These are phyloP conservation scores for Aspergillus fumigatus DNA, from an alignment of 2,329 filamentous ascomycete genomes.

Conservation along the genomic window DNA sequence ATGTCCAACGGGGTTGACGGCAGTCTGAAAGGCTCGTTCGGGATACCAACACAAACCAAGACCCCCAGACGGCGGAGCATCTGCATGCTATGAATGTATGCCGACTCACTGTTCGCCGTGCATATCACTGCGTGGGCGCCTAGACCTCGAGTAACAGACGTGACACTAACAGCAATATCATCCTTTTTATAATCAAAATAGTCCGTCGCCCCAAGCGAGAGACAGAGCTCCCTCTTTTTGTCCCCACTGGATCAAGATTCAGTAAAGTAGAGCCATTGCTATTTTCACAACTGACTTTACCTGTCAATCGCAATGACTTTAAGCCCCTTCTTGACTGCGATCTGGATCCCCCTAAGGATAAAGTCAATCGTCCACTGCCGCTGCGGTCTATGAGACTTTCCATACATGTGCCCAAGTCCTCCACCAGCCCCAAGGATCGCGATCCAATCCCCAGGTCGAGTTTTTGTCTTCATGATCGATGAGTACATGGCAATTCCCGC, in stretches of 20 bases:
- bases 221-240: constrained; percentile 31
- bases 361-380: neutral
- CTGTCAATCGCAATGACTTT: constrained; percentile 37
- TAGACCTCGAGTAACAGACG: constrained; percentile 36
- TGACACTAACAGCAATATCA: constrained; percentile 38
- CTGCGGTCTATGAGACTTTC: neutral
- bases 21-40: constrained; percentile 40
- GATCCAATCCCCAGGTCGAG: constrained; percentile 32
- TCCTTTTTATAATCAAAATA: constrained; percentile 35
- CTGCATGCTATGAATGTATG: constrained; percentile 42
- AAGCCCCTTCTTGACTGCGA: constrained; percentile 32
- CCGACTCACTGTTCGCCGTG: constrained; percentile 42
- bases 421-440: constrained; percentile 35
- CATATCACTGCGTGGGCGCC: constrained; percentile 46
- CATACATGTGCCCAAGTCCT: constrained; percentile 37
- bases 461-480: constrained; percentile 35
- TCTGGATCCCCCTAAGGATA: constrained; percentile 32
- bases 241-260: constrained; percentile 21
- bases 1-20: constrained; percentile 46
- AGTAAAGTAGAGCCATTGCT: neutral
- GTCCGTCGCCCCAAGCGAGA: constrained; percentile 28
- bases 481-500: constrained; percentile 39
- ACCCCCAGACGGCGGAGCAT: constrained; percentile 45
- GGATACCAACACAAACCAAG: constrained; percentile 46
- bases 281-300: constrained; percentile 10